Conservation (phyloP, 768 basidiomycete genomes). For the Tylopilus subfusipes region DNA sequence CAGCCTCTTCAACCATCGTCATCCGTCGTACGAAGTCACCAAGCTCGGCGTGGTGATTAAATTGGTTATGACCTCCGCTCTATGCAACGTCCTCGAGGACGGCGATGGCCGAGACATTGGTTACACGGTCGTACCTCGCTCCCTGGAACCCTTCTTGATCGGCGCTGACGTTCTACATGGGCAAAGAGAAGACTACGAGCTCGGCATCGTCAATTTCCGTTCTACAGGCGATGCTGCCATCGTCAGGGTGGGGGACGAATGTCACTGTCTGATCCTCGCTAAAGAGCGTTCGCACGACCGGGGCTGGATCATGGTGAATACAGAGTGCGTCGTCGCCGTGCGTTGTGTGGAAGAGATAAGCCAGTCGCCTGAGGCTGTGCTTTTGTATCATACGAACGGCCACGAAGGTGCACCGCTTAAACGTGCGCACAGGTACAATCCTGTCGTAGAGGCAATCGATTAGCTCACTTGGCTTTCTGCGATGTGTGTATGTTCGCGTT, state of each 20-base stretch:
- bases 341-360: slow-evolving; percentile 4
- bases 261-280: slow-evolving; percentile 11
- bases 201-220: slow-evolving; percentile 11
- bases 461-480: neutral
- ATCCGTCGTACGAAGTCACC: slow-evolving; percentile 11
- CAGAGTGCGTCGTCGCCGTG: slow-evolving; percentile 13
- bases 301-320: slow-evolving; percentile 16
- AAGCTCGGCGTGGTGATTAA: slow-evolving; percentile 12
- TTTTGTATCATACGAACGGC: slow-evolving; percentile 3
- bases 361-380: neutral
- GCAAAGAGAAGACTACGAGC: slow-evolving; percentile 3
- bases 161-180: slow-evolving; percentile 1
- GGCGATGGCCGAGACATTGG: slow-evolving; percentile 8
- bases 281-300: slow-evolving; percentile 3
- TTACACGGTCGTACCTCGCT: slow-evolving; percentile 4
- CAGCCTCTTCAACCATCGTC: neutral
- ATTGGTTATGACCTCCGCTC: slow-evolving; percentile 5
- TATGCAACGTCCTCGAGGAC: slow-evolving; percentile 12
- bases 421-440: slow-evolving; percentile 1
- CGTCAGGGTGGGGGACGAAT: neutral
- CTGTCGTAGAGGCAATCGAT: neutral
- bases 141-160: slow-evolving; percentile 7
- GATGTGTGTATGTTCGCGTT: too few species aligned
- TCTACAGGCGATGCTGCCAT: neutral
- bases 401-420: neutral